Conservation (phyloP, 208 protist genomes). For the Leishmania tropica region DNA sequence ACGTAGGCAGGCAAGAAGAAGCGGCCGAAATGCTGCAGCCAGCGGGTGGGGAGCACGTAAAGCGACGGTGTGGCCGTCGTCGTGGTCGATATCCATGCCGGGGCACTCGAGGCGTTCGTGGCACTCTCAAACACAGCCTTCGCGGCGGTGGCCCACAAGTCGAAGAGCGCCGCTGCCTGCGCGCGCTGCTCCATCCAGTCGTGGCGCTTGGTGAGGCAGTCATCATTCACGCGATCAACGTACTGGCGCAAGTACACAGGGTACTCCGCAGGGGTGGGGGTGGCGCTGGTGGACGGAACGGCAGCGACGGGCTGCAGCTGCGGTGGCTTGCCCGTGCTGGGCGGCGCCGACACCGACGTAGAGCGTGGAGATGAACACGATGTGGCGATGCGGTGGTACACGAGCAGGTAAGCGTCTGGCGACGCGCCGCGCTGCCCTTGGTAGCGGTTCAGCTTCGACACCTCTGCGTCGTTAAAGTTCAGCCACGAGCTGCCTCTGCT, state of each 20-base stretch:
- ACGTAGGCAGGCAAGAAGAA: slow-evolving; percentile 60
- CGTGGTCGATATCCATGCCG: slow-evolving; percentile 7
- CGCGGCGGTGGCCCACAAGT: slow-evolving; percentile 37
- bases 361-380: slow-evolving; percentile 29
- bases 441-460: slow-evolving; percentile 49
- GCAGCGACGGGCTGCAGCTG: not conserved
- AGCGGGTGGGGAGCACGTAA: slow-evolving; percentile 65
- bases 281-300: slow-evolving; percentile 1
- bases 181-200: slow-evolving; percentile 28
- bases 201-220: slow-evolving; percentile 20
- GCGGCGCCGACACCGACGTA: not conserved
- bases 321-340: not conserved
- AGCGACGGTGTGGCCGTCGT: slow-evolving; percentile 4
- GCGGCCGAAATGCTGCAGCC: slow-evolving; percentile 65
- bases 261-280: slow-evolving; percentile 40
- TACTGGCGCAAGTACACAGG: slow-evolving; percentile 44
- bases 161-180: slow-evolving; percentile 20
- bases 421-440: slow-evolving; percentile 43
- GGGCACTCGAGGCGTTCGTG: slow-evolving; percentile 1
- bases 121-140: slow-evolving; percentile 33
- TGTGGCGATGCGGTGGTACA: slow-evolving; percentile 52
- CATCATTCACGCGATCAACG: slow-evolving; percentile 43
- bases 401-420: slow-evolving; percentile 71
- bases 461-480: slow-evolving; percentile 74
- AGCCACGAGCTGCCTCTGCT: slow-evolving; percentile 39